A percentile compares a stretch with the other conserved stretches of the same genome.
Conservation (phyloP, 306 rosid genomes). For the Lotus japonicus region DNA sequence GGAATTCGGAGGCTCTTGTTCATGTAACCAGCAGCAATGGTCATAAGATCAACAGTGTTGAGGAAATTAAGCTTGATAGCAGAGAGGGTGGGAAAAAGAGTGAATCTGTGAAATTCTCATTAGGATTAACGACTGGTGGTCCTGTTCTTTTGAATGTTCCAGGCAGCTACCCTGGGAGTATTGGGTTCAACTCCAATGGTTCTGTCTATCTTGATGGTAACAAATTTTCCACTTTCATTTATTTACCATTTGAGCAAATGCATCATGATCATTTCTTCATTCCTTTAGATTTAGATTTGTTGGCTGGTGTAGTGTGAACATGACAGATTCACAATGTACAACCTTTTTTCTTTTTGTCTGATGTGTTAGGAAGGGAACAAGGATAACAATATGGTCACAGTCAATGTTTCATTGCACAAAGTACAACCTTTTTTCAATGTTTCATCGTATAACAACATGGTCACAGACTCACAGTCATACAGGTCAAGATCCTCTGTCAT, state of each 20-base stretch:
- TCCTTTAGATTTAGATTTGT: not conserved
- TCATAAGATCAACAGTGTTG: conserved; percentile 39
- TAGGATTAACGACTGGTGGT: conserved; percentile 64
- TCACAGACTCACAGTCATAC: not conserved
- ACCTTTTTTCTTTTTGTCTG: not conserved
- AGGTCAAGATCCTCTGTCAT: no score
- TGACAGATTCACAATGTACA: conserved; percentile 2
- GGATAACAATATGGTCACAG: not conserved
- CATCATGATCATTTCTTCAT: not conserved
- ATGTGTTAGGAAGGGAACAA: conserved; percentile 9
- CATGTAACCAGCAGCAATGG: conserved; percentile 38
- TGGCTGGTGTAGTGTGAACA: not conserved
- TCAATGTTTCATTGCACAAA: no score
- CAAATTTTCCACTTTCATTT: not conserved
- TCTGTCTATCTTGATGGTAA: conserved; percentile 80
- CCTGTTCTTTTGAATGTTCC: conserved; percentile 60
- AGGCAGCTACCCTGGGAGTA: conserved; percentile 79
- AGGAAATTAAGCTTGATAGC: conserved; percentile 45
- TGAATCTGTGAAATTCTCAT: conserved; percentile 47
- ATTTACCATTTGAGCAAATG: not conserved
- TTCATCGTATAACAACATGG: not conserved
- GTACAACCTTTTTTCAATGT: not conserved
- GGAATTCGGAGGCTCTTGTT: conserved; percentile 54
- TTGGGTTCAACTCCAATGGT: conserved; percentile 90
- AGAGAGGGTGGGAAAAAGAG: conserved; percentile 34